Percentiles rank a stretch among this genome's conserved stretches.
phyloP scores from a whole-genome alignment of 2,329 filamentous ascomycete genomes.

The Botrytis aclada region DNA sequence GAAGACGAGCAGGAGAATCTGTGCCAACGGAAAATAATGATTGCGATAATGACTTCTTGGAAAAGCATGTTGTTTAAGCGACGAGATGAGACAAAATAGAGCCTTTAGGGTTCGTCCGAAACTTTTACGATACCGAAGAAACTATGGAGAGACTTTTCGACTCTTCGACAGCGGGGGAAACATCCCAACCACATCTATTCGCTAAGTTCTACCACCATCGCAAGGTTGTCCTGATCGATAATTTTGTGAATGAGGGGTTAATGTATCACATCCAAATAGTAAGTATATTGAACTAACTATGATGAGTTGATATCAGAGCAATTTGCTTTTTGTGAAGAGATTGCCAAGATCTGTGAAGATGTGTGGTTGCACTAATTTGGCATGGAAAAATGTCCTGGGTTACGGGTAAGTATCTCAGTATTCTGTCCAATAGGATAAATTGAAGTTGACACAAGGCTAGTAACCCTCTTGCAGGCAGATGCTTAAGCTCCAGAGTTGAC shows the following conservation, averaged over 20 bases:
- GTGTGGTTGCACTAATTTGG: not conserved
- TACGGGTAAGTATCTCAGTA: not conserved
- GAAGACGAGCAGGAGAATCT: slow-evolving; percentile 3
- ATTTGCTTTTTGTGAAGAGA: slow-evolving; percentile 9
- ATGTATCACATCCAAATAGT: slow-evolving; percentile 5
- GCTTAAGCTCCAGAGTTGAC: slow-evolving; percentile 5
- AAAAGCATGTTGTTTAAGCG: slow-evolving; percentile 1
- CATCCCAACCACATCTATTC: slow-evolving; percentile 3
- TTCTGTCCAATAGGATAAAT: slow-evolving; percentile 7
- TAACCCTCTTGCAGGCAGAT: slow-evolving; percentile 1
- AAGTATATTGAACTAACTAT: not conserved
- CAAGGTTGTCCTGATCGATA: slow-evolving; percentile 3
- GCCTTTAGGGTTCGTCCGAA: slow-evolving; percentile 13
- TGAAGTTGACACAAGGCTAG: not conserved
- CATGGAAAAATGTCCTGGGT: not conserved
- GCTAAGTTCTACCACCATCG: slow-evolving; percentile 6
- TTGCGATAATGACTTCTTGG: slow-evolving; percentile 7
- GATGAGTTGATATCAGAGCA: not conserved
- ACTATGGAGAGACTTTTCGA: not conserved
- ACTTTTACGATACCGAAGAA: slow-evolving; percentile 15
- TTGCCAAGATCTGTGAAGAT: not conserved
- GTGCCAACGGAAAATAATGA: not conserved
- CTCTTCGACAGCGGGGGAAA: slow-evolving; percentile 12
- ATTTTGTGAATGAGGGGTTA: slow-evolving; percentile 11
- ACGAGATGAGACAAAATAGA: slow-evolving; percentile 1